Base-by-base conservation (phyloP, 2,329 filamentous ascomycete species). In the Venturia carpophila region DNA sequence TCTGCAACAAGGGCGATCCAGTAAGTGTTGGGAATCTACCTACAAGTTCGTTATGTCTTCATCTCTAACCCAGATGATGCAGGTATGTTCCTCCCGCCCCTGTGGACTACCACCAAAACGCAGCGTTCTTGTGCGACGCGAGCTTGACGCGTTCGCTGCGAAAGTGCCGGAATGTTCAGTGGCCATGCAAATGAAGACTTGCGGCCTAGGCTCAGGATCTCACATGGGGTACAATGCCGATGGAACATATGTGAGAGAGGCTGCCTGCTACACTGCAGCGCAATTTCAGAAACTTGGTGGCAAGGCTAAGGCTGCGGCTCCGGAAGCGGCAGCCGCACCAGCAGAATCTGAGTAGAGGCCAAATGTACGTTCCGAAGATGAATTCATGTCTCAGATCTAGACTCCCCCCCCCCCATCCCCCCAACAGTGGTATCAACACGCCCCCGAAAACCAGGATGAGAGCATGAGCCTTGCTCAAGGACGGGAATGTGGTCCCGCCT, bases 1-100 rank as follows among this genome's bases (percentile, higher is more conserved):
- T 42, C 42, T 65, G 64, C 56, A 49, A 63, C 30, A 47, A 63
- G 19, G 42, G 42, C 15, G 62, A 63, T 27, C 30, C 67, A 64
- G 61, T 68, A 69, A 61, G 65, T 45, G 5, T 19, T 6, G 6
- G 6, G 30, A n/a, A 9, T 24, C 1, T 11, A 24, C 11, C 15
- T 15, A 3, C n/a, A 39, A 10, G 15, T 42, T 6, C n/a, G 17
- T 3, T 27, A 5, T 9, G n/a, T 15, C 1, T 5, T 13, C 21
- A 4, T 30, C 27, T 7, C 52, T 58, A n/a, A 58, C 11, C 5
- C 7, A 7, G 30, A 5, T 2, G 10, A 7, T n/a, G 1, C 17
- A 61, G 60, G 60, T 61, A 2, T 61, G 60, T 34, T 61, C 60
- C 1, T 27, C 39, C 17, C 37, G 37, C n/a, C 17, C 34, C 1